phyloP scores from a whole-genome alignment of 768 basidiomycete species.

The Sutorius australiensis region DNA sequence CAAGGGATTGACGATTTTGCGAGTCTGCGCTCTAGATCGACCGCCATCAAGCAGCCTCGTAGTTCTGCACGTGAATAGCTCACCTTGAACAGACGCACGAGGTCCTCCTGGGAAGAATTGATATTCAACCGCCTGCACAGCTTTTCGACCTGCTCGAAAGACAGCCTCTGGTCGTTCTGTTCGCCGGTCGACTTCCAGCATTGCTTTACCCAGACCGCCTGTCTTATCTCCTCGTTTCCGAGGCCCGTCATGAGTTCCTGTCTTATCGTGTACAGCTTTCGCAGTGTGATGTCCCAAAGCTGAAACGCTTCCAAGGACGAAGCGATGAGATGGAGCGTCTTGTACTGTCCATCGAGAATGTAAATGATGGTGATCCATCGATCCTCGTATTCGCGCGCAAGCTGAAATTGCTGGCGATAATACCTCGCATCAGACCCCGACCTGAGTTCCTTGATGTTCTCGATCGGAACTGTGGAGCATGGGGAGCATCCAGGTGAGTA shows the following conservation, averaged over 20 bases:
- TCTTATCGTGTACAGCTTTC: slow-evolving; percentile 59
- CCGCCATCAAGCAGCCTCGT: background rate
- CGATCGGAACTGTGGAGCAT: slow-evolving; percentile 64
- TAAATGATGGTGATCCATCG: slow-evolving; percentile 88
- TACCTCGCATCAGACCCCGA: slow-evolving; percentile 65
- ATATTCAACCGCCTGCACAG: slow-evolving; percentile 71
- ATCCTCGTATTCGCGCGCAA: slow-evolving; percentile 56
- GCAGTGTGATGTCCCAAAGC: slow-evolving; percentile 63
- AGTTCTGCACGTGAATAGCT: background rate
- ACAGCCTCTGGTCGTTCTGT: slow-evolving; percentile 56
- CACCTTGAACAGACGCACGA: slow-evolving; percentile 59
- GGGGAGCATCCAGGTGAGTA: background rate
- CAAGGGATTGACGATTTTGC: slow-evolving; percentile 53
- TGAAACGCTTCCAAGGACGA: slow-evolving; percentile 56
- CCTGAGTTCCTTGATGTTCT: slow-evolving; percentile 83
- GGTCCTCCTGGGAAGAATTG: slow-evolving; percentile 48
- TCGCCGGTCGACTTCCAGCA: slow-evolving; percentile 77
- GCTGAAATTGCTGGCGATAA: slow-evolving; percentile 67
- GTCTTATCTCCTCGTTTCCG: slow-evolving; percentile 58
- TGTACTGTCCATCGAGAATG: slow-evolving; percentile 70
- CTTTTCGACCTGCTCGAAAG: slow-evolving; percentile 68
- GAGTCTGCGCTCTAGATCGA: slow-evolving; percentile 57
- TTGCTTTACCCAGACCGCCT: slow-evolving; percentile 74
- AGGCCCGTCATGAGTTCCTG: slow-evolving; percentile 68
- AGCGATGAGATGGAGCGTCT: slow-evolving; percentile 83